Evolutionary conservation across 1,139 yeast genomes (phyloP).

Genomic region (Hyphopichia fennica): DNA sequence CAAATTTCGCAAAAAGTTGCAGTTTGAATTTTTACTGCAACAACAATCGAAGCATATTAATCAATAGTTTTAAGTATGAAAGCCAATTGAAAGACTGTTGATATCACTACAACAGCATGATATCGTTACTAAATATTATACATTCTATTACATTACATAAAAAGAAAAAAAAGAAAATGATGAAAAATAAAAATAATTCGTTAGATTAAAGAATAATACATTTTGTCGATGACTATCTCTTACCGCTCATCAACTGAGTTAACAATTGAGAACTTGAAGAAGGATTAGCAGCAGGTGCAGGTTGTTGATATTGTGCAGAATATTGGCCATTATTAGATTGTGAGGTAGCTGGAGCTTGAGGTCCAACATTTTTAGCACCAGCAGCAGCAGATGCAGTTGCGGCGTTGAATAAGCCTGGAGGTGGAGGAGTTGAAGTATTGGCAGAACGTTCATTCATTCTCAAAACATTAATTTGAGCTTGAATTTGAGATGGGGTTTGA

Average conservation of each 20-base stretch:
- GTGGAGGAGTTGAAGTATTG: conserved; percentile 44
- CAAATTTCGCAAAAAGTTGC: too few species aligned
- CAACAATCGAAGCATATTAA: too few species aligned
- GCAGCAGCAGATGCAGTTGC: conserved; percentile 9
- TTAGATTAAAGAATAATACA: neutral
- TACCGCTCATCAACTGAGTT: conserved; percentile 71
- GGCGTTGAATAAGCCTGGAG: conserved; percentile 38
- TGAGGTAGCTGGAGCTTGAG: neutral
- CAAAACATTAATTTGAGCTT: conserved; percentile 32
- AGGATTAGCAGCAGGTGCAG: conserved; percentile 25
- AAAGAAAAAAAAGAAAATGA: neutral
- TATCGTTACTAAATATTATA: neutral
- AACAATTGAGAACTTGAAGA: conserved; percentile 64
- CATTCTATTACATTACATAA: neutral
- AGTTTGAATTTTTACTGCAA: too few species aligned
- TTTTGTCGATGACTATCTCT: conserved; percentile 30
- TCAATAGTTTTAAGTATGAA: too few species aligned
- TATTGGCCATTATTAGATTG: conserved; percentile 4
- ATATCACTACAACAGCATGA: too few species aligned
- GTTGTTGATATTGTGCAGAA: conserved; percentile 11
- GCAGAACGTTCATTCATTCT: conserved; percentile 31
- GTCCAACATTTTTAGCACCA: conserved; percentile 4
- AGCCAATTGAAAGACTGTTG: too few species aligned
- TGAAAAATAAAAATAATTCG: conserved; percentile 1
- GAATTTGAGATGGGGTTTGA: conserved; percentile 18